phyloP scores from a whole-genome alignment of 2,329 filamentous ascomycete species.

The Pyricularia sp. region DNA sequence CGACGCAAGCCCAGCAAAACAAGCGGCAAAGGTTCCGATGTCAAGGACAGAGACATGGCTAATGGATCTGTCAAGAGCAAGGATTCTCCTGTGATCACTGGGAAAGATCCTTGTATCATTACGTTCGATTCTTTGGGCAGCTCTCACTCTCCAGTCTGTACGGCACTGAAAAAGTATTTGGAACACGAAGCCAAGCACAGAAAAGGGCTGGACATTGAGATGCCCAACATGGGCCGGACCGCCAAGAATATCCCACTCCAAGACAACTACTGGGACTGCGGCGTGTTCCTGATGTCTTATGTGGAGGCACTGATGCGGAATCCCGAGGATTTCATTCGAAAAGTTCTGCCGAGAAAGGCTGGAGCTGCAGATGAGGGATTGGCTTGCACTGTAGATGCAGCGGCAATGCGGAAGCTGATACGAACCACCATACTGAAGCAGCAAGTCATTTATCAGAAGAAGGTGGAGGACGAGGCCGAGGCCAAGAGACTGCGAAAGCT shows the following conservation, averaged over 20 bases:
- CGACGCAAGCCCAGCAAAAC: conserved; percentile 22
- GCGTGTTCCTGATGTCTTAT: conserved; percentile 78
- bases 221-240: conserved; percentile 44
- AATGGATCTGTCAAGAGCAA: neutral
- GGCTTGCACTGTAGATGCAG: conserved; percentile 44
- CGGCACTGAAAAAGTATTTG: conserved; percentile 67
- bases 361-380: conserved; percentile 22
- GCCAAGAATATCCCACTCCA: conserved; percentile 71
- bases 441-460: conserved; percentile 45
- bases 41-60: conserved; percentile 26
- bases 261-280: conserved; percentile 80
- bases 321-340: conserved; percentile 60
- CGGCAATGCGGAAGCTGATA: conserved; percentile 54
- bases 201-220: conserved; percentile 30
- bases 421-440: conserved; percentile 57
- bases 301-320: conserved; percentile 70
- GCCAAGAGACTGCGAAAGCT: conserved; percentile 19
- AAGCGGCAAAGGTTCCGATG: conserved; percentile 22
- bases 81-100: neutral
- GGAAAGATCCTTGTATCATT: conserved; percentile 59
- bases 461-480: conserved; percentile 27
- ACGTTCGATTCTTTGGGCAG: conserved; percentile 78
- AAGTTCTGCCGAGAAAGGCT: conserved; percentile 47
- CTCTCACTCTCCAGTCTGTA: conserved; percentile 54
- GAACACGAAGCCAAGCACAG: conserved; percentile 61